These are phyloP conservation scores for Cokeromyces recurvatus DNA, from an alignment of 371 early-diverging fungal genomes.

Conservation along the genomic window DNA sequence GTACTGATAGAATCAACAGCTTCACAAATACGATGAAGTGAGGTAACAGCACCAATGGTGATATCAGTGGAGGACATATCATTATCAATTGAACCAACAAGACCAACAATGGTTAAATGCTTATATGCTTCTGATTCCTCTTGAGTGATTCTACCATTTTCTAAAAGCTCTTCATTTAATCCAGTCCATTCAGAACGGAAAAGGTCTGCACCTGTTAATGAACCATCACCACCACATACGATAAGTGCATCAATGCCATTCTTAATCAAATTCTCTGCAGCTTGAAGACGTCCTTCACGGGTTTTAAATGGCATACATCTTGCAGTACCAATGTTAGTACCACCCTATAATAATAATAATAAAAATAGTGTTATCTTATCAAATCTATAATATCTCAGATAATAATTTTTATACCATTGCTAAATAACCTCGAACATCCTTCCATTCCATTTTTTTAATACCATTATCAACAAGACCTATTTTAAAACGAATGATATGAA, in stretches of 20 bases:
- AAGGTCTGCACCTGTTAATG: conserved; percentile 94
- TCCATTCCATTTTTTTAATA: conserved; percentile 85
- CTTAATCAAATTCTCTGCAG: conserved; percentile 83
- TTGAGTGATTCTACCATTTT: conserved; percentile 46
- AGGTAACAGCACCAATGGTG: conserved; percentile 96
- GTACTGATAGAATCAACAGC: conserved; percentile 91
- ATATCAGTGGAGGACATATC: conserved; percentile 97
- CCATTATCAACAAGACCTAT: conserved; percentile 89
- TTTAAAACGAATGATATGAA: conserved; percentile 22
- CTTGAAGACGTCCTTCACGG: conserved; percentile 84
- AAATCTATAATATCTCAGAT: too few relatives aligned
- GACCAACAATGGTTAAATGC: conserved; percentile 88
- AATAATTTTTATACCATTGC: conserved; percentile 51
- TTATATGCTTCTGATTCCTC: conserved; percentile 55
- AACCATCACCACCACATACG: conserved; percentile 99
- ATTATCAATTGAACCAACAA: conserved; percentile 96
- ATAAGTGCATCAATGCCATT: conserved; percentile 94
- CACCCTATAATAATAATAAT: conserved; percentile 62
- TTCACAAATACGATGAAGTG: conserved; percentile 97
- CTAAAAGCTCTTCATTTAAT: conserved; percentile 72
- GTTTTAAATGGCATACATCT: conserved; percentile 87
- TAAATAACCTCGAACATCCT: conserved; percentile 82
- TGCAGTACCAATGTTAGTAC: conserved; percentile 96
- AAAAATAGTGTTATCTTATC: too few relatives aligned
- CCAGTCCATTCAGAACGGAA: conserved; percentile 93